Evolutionary conservation across 2,329 filamentous ascomycete species (phyloP).

Genomic region (Blastomyces percursus): DNA sequence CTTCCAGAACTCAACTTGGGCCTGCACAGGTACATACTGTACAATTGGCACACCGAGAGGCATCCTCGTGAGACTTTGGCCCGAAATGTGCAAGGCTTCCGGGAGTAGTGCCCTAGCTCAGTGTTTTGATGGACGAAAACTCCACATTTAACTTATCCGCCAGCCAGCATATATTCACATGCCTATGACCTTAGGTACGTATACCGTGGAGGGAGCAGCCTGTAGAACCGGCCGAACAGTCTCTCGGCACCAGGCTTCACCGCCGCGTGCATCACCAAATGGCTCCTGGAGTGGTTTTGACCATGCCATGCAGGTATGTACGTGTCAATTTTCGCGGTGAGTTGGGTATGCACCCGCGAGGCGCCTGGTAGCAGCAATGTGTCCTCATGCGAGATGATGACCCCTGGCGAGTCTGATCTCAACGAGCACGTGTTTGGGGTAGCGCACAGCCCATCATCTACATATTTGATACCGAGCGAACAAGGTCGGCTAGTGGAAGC

Average conservation of each 20-base stretch:
- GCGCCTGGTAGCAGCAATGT: not conserved
- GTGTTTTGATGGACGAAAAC: not conserved
- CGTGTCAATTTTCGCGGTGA: not conserved
- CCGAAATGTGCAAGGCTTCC: not conserved
- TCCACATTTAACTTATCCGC: not conserved
- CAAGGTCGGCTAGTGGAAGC: not conserved
- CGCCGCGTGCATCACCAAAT: not conserved
- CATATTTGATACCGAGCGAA: not conserved
- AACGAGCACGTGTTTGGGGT: not conserved
- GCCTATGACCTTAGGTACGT: not conserved
- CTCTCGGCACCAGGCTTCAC: not conserved
- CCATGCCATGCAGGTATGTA: not conserved
- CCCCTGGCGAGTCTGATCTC: not conserved
- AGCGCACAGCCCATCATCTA: not conserved
- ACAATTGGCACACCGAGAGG: too few relatives aligned
- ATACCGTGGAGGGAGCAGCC: not conserved
- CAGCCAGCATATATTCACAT: not conserved
- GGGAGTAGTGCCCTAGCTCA: not conserved
- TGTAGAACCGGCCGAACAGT: not conserved
- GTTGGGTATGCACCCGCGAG: not conserved
- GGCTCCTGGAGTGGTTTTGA: not conserved
- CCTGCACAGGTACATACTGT: too few relatives aligned
- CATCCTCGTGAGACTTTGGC: not conserved
- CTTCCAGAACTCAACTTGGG: too few relatives aligned
- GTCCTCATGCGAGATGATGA: not conserved